These are phyloP conservation scores for Suillus sp. DNA, from an alignment of 768 basidiomycete species.

Conservation along the genomic window DNA sequence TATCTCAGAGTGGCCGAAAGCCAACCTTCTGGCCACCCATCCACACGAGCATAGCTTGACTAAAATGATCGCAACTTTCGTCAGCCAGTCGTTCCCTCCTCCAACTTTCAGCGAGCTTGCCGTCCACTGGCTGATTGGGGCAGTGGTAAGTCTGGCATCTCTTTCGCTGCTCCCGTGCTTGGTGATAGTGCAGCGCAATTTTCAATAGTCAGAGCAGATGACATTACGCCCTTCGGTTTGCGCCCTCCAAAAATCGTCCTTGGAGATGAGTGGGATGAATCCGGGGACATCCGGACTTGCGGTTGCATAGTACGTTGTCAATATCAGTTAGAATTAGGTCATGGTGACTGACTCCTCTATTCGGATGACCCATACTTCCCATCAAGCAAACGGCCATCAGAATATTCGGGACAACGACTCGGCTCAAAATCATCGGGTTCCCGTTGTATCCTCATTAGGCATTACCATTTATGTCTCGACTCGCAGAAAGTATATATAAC, in stretches of 20 bases:
- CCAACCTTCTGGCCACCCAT: slow-evolving; percentile 21
- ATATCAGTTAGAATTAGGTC: slow-evolving; percentile 25
- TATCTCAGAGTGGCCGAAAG: slow-evolving; percentile 18
- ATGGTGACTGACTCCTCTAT: not conserved
- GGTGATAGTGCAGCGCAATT: slow-evolving; percentile 11
- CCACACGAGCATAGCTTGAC: slow-evolving; percentile 13
- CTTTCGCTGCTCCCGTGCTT: not conserved
- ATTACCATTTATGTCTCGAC: no score
- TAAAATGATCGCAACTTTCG: slow-evolving; percentile 18
- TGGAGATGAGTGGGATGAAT: no score
- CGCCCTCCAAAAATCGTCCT: no score
- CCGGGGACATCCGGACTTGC: no score
- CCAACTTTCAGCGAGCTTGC: slow-evolving; percentile 21
- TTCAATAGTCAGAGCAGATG: slow-evolving; percentile 15
- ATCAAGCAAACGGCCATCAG: no score
- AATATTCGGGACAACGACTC: no score
- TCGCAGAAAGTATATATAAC: no score
- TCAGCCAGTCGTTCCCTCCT: slow-evolving; percentile 21
- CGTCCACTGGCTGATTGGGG: slow-evolving; percentile 19
- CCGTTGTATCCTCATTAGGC: no score
- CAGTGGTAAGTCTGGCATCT: slow-evolving; percentile 13
- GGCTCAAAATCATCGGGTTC: no score
- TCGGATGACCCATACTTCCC: no score
- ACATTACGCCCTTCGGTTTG: slow-evolving; percentile 27
- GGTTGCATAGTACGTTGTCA: slow-evolving; percentile 23